These are phyloP conservation scores for Pythium rhizo-oryzae DNA, from an alignment of 352 stramenopile species.

Conservation along the genomic window DNA sequence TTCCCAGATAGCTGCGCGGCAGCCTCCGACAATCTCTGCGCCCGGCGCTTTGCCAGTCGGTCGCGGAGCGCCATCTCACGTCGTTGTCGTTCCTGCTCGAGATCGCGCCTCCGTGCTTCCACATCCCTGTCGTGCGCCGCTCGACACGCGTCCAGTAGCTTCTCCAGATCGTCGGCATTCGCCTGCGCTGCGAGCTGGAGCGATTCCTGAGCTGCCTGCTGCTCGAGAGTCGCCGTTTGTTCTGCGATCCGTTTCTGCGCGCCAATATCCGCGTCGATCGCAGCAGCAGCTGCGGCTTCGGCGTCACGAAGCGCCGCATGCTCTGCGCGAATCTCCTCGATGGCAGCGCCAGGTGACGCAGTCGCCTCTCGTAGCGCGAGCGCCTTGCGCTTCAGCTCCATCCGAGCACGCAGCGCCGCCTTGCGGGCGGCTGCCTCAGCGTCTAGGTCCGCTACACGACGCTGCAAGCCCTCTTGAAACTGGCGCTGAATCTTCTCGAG, in stretches of 20 bases:
- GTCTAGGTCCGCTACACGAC: conserved; percentile 10
- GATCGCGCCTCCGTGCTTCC: not conserved
- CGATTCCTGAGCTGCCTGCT: not conserved
- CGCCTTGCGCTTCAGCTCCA: conserved; percentile 21
- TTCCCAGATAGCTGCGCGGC: not conserved
- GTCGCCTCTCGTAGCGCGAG: not conserved
- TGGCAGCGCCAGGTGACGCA: not conserved
- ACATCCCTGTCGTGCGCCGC: conserved; percentile 1
- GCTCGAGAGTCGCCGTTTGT: not conserved
- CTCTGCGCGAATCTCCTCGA: not conserved
- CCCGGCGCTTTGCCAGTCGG: conserved; percentile 18
- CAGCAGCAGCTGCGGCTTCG: conserved; percentile 1
- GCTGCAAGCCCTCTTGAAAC: conserved; percentile 11
- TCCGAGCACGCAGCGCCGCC: conserved; percentile 6
- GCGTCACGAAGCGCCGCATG: not conserved
- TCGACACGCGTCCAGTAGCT: conserved; percentile 8
- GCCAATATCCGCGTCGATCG: not conserved
- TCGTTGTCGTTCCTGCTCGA: conserved; percentile 15
- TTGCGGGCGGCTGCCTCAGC: conserved; percentile 9
- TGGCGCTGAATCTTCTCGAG: conserved; percentile 11
- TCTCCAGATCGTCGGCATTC: conserved; percentile 14
- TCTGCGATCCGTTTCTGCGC: not conserved
- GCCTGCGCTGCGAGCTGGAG: not conserved
- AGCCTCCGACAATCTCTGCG: not conserved
- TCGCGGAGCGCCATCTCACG: conserved; percentile 16